Base-by-base conservation (phyloP, 2,329 filamentous ascomycete species). In the Penicillium capsulatum region DNA sequence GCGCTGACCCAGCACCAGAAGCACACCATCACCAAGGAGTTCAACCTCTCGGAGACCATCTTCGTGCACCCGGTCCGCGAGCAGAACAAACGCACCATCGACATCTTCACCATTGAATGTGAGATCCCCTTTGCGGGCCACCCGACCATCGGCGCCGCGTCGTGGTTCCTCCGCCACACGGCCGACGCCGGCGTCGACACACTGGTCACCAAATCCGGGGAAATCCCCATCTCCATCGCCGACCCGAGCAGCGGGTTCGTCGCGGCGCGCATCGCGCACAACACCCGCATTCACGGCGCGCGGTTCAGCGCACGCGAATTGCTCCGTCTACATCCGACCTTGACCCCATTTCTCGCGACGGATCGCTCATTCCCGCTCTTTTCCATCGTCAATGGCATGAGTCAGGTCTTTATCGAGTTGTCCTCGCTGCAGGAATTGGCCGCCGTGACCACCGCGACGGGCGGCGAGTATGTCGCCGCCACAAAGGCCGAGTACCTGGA, bases 401-500 rank as follows among this genome's bases (percentile, higher is more conserved):
- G 53, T 9, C 89, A 88, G 60, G 64, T 79, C n/a, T 73, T 86
- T 20, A 69, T 84, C 10, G 67, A 77, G 49, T 68, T 92, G 15
- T 69, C 76, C 0, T 73, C 71, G 38, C 62, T 86, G 7, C 78
- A 79, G 19, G 71, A 75, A 6, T 69, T 91, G 13, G 71, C 65
- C 4, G 54, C 55, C 4, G 53, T 61, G 36, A 50, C 51, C 4
- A 32, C 49, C 24, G 40, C 56, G 13, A 39, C 50, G 14, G 51
- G 51, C 1, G 57, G 59, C n/a, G 47, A 61, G 27, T 17, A 54
- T 13, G 34, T 61, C 22, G 30, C 53, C 20, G 22, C 35, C 6
- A n/a, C 45, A 3, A 34, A 46, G 1, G 41, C 42, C 20, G 22
- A 36, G 6, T 45, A 58, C 40, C 50, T 67, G 9, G 64, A 68